Base-by-base conservation (phyloP, 345 rosid species). In the Ceriops decandra region DNA sequence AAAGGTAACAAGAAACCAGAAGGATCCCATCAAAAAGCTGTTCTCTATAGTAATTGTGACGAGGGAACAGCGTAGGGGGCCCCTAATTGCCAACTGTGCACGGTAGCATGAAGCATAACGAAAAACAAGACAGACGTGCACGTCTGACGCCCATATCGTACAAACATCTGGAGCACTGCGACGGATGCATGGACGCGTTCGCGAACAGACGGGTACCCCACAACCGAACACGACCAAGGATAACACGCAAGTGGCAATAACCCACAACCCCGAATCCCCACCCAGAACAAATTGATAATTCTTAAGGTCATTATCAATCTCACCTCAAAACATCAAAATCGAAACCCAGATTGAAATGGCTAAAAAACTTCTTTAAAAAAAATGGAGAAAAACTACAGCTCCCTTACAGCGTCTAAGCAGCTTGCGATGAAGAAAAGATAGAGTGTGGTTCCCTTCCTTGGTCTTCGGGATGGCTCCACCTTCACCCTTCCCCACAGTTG, bases 391-490 rank as follows among this genome's bases (percentile, higher is more conserved):
- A 53, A 36, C 35, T 19, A 28, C 20, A 15, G 5, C 20, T 57
- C 9, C 35, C 72, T 62, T 62, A 74, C 73, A 68, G 24, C 62
- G 62, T 5, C 24, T 64, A 10, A 20, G 88, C 67, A 87, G 82
- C 72, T 85, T 91, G 68, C 95, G 88, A 66, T 87, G 86, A 20
- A 65, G 76, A 9, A 68, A 63, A 24, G 59, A 53, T 63, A 65
- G 33, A 1, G 76, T 46, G 60, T 19, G 6, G 30, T 64, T 72
- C 62, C 68, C 46, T 52, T 56, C 62, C 24, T 46, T 63, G 35
- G 24, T 63, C 30, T 58, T 63, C 20, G 52, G 65, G 5, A 16
- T 33, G 38, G 51, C 58, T 62, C 61, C 64, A 33, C 16, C 61
- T 32, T 46, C 72, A 24, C 30, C 31, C 24, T 28, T 11, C 56